Conservation (phyloP, 1,139 yeast genomes). For the Magnusiomyces tetraspermus region DNA sequence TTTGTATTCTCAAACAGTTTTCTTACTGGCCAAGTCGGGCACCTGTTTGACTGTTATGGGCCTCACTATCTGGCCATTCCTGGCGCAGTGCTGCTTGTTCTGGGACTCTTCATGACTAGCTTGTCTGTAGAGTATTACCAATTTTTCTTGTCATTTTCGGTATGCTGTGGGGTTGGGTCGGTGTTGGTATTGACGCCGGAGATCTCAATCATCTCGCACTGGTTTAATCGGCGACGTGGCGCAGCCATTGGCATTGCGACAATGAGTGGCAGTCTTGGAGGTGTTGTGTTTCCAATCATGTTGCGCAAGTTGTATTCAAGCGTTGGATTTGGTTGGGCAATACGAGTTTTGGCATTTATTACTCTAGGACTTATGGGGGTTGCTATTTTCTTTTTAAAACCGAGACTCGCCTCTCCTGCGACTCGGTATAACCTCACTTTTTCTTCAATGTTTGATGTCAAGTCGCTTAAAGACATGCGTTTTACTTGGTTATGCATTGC, state of each 20-base stretch:
- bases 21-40: constrained; percentile 51
- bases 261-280: constrained; percentile 64
- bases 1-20: constrained; percentile 48
- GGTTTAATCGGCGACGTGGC: constrained; percentile 52
- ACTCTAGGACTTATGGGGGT: constrained; percentile 36
- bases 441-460: constrained; percentile 22
- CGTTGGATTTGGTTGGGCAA: constrained; percentile 52
- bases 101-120: constrained; percentile 50
- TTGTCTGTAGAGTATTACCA: constrained; percentile 45
- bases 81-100: constrained; percentile 40
- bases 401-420: constrained; percentile 17
- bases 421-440: constrained; percentile 3
- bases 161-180: constrained; percentile 48
- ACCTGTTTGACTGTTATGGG: constrained; percentile 53
- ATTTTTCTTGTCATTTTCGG: constrained; percentile 48
- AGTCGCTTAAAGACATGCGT: constrained; percentile 34
- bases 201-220: constrained; percentile 53
- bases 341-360: constrained; percentile 46
- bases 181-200: constrained; percentile 51
- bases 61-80: constrained; percentile 40
- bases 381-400: constrained; percentile 33
- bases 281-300: constrained; percentile 52
- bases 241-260: constrained; percentile 54
- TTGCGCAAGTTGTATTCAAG: constrained; percentile 42
- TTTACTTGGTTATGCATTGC: constrained; percentile 38